Base-by-base conservation (phyloP, 2,329 filamentous ascomycete genomes). In the Tympanopsis confertula region DNA sequence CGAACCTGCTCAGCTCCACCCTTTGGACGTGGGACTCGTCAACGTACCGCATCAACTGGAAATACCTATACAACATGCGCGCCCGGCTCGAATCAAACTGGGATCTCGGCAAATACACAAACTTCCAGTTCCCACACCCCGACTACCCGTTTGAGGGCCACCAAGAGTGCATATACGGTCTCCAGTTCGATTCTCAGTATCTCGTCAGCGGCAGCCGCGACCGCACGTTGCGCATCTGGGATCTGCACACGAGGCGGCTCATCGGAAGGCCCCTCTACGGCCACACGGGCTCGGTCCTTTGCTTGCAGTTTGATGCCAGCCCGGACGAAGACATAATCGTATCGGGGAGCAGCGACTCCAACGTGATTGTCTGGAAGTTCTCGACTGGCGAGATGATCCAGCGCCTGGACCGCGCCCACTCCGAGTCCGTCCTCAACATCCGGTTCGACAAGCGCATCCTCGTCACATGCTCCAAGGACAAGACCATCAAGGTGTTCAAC, bases 381-480 rank as follows among this genome's bases (percentile, higher is more conserved):
- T 94, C 87, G 0, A 96, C 88, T 0, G 91, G 91, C 3, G 68
- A 88, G 50, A 73, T 86, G 24, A 59, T 96, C 12, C 83, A 88
- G 50, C 78, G 78, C 40, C 74, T 96, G 20, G 68, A 68, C 1
- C 69, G 75, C 33, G 89, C 89, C 0, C 91, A 98, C 54, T 66
- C 69, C 20, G 91, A 98, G 57, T 94, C 89, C 0, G 88, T 98
- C 0, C 66, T 98, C 13, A 96, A 96, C 51, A 77, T 98, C 40
- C 77, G 85, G 43, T 98, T 96, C 47, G 88, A 96, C 53, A 81
- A 86, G 46, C 76, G 86, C 5, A 93, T 93, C 44, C 69, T 98
- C 3, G 86, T 96, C 12, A 98, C 91, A 1, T 96, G 91, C 51
- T 96, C 89, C 36, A 98, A 98, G 56, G 91, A 98, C 58, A 93